Conservation (phyloP, 1,284 basidiomycete genomes). For the Mycocalia duriaeana region DNA sequence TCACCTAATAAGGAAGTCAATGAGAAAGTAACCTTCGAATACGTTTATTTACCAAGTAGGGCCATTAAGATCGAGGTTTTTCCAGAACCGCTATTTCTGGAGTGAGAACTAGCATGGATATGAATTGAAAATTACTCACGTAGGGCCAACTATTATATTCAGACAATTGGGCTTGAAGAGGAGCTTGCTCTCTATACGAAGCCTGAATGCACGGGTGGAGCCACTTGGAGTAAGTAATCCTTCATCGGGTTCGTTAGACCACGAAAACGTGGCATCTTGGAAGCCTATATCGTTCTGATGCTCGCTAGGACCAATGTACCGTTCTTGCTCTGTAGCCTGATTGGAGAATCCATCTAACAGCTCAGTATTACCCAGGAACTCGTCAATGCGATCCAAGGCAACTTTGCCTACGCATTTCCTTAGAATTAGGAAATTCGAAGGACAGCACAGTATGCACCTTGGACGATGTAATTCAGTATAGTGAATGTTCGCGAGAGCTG, state of each 20-base stretch:
- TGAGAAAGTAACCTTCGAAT: not conserved
- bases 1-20: slow-evolving; percentile 30
- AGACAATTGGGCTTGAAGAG: slow-evolving; percentile 51
- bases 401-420: slow-evolving; percentile 40
- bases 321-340: no score
- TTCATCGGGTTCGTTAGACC: slow-evolving; percentile 11
- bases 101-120: no score
- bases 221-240: slow-evolving; percentile 25
- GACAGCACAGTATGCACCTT: not conserved
- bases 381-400: slow-evolving; percentile 43
- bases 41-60: slow-evolving; percentile 34
- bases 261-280: not conserved
- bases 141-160: slow-evolving; percentile 63
- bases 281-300: not conserved
- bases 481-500: slow-evolving; percentile 27
- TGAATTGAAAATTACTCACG: slow-evolving; percentile 37
- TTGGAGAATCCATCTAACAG: no score
- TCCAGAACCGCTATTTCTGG: slow-evolving; percentile 33
- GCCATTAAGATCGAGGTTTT: slow-evolving; percentile 54
- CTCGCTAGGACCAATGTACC: no score
- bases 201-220: slow-evolving; percentile 38
- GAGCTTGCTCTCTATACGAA: slow-evolving; percentile 45
- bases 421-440: no score
- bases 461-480: slow-evolving; percentile 18
- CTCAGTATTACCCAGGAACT: slow-evolving; percentile 45